Base-by-base conservation (phyloP, 768 basidiomycete species). In the Mycena pura region DNA sequence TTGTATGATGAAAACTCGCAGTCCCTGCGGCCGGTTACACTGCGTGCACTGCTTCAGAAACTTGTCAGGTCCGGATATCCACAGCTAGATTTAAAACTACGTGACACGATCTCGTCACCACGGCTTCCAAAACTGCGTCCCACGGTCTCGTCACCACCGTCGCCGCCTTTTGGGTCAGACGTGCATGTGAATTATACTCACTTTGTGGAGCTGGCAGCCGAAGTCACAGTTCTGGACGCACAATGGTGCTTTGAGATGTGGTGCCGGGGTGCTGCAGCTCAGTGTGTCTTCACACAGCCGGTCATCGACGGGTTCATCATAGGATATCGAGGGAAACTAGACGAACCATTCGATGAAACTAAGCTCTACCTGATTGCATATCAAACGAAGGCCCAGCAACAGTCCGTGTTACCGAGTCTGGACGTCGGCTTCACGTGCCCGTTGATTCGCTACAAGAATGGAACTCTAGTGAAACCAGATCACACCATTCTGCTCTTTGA, bases 271-370 rank as follows among this genome's bases (percentile, higher is more conserved):
- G 40, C 52, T 6, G 52, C 52, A 3, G 52, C 41, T 3, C 52
- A 54, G 28, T 54, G 52, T 32, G 44, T 29, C 5, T 54, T 54
- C 15, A 11, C 11, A 3, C 52, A 54, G 31, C 52, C 52, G 5
- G 31, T 54, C 14, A 54, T 54, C 41, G 52, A 54, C 25, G 52
- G 52, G 21, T 15, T 54, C 28, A 44, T 54, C 9, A 6, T 54
- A 10, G 52, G 52, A 1, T 54, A 54, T 19, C 19, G 21, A 4
- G 52, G 52, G 9, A 41, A 43, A 6, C 19, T 54, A 11, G 3
- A 4, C 5, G 10, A 22, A 10, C 17, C 41, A 1, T 54, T 54
- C 15, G 52, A 54, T 22, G 40, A 54, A 17, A 43, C 19, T 1
- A 19, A 41, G 29, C 0, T 54, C 0, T 34, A 19, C 9, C 17